Percentiles rank a stretch among this genome's conserved stretches.
These are phyloP conservation scores for Fusarium kyushuense DNA, from an alignment of 2,329 filamentous ascomycete species.

Conservation along the genomic window DNA sequence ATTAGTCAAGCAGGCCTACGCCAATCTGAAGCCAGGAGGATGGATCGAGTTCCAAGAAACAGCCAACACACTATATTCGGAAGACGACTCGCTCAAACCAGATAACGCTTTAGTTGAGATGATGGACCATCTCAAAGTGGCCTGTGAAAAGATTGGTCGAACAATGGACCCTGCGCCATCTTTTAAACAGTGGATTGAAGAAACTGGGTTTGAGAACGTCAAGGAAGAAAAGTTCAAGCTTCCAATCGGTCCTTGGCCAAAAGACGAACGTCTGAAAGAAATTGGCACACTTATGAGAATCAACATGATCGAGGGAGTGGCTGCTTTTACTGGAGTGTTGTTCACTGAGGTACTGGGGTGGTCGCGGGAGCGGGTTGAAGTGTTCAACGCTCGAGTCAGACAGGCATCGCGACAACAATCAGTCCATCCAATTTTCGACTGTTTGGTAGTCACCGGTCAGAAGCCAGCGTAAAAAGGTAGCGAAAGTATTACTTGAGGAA, in stretches of 20 bases:
- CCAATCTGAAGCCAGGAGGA: constrained; percentile 59
- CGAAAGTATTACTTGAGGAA: no score
- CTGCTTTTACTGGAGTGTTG: constrained; percentile 55
- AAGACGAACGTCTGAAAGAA: constrained; percentile 42
- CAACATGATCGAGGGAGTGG: constrained; percentile 54
- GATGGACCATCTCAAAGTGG: constrained; percentile 41
- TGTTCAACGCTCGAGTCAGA: constrained; percentile 47
- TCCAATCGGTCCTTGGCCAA: constrained; percentile 56
- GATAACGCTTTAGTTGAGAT: constrained; percentile 53
- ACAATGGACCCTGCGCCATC: constrained; percentile 49
- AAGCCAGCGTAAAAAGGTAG: constrained; percentile 37
- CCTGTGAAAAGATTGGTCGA: constrained; percentile 48
- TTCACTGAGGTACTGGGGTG: constrained; percentile 55
- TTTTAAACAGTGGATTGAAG: constrained; percentile 48
- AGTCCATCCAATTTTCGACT: constrained; percentile 50
- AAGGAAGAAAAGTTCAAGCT: constrained; percentile 51
- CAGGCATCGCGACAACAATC: constrained; percentile 42
- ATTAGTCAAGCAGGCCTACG: constrained; percentile 44
- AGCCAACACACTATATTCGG: constrained; percentile 53
- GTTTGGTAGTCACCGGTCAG: constrained; percentile 49
- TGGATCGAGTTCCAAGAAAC: constrained; percentile 62
- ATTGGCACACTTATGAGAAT: constrained; percentile 54
- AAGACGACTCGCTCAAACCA: constrained; percentile 54
- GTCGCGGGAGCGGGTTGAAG: constrained; percentile 59
- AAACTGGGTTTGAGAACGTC: constrained; percentile 54